Percentiles rank a stretch among this genome's conserved stretches.
phyloP scores from a whole-genome alignment of 768 basidiomycete genomes.

The Wakefieldia striispora region DNA sequence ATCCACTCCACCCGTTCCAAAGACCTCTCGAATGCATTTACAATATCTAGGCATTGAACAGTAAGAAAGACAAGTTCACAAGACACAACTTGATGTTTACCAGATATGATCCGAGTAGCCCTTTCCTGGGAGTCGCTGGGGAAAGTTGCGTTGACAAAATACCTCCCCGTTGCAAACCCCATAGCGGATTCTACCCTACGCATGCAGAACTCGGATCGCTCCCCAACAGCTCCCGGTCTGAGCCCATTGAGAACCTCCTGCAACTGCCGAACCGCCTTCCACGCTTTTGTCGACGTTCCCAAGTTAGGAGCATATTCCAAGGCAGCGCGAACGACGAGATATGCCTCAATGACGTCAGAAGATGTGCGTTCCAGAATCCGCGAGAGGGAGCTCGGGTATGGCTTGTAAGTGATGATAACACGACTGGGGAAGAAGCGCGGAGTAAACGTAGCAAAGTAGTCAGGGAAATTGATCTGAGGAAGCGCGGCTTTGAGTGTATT shows the following conservation, averaged over 20 bases:
- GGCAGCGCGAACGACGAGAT: conserved; percentile 79
- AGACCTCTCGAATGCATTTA: conserved; percentile 78
- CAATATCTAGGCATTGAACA: conserved; percentile 54
- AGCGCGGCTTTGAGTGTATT: conserved; percentile 66
- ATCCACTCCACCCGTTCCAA: conserved; percentile 83
- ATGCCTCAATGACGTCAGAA: conserved; percentile 76
- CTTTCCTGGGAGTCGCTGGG: conserved; percentile 74
- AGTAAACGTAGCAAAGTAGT: conserved; percentile 85
- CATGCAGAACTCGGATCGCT: conserved; percentile 83
- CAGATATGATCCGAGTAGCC: conserved; percentile 78
- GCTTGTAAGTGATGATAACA: conserved; percentile 81
- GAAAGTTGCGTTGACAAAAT: conserved; percentile 86
- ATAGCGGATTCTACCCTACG: conserved; percentile 65
- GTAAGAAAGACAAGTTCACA: conserved; percentile 1
- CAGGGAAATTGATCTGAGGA: conserved; percentile 74
- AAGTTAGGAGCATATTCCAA: conserved; percentile 67
- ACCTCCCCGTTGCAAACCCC: conserved; percentile 88
- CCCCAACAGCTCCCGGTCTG: conserved; percentile 81
- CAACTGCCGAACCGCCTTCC: conserved; percentile 70
- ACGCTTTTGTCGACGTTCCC: conserved; percentile 71
- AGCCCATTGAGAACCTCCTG: conserved; percentile 76
- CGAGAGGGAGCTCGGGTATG: conserved; percentile 67
- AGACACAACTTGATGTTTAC: conserved; percentile 36
- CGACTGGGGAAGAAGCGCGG: conserved; percentile 72
- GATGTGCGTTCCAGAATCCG: conserved; percentile 65